Percentiles rank a stretch among this genome's conserved stretches.
Conservation (phyloP, 805 yeast species). For the Martiniozyma abietophila region DNA sequence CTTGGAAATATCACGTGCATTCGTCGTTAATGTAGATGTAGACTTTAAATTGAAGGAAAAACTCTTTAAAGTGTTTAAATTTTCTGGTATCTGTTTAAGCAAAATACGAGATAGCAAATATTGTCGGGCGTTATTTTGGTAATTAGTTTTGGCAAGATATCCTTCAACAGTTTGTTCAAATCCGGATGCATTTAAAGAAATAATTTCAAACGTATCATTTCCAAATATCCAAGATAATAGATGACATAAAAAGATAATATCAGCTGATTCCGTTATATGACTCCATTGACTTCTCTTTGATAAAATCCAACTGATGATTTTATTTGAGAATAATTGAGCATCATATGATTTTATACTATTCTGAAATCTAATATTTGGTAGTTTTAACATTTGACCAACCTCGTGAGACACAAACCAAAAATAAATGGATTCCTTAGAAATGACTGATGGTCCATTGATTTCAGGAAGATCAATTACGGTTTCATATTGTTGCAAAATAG, state of each 20-base stretch:
- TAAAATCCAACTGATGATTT: constrained; percentile 39
- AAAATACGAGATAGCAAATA: background rate
- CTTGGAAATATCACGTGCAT: background rate
- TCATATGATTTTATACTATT: constrained; percentile 8
- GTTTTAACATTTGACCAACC: constrained; percentile 28
- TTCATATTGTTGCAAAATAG: constrained; percentile 37
- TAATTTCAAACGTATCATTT: constrained; percentile 1
- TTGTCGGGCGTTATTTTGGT: background rate
- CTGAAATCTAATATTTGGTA: constrained; percentile 22
- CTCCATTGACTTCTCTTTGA: constrained; percentile 8
- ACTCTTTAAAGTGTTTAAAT: background rate
- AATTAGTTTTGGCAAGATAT: constrained; percentile 1
- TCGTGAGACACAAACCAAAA: constrained; percentile 44
- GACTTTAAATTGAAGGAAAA: background rate
- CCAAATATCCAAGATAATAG: constrained; percentile 12
- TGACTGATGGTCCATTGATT: constrained; percentile 47
- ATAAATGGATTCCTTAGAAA: constrained; percentile 37
- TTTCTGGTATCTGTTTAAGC: constrained; percentile 2
- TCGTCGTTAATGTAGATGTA: background rate
- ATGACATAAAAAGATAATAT: constrained; percentile 3
- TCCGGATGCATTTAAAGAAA: constrained; percentile 2
- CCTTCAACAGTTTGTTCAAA: background rate
- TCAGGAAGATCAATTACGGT: constrained; percentile 45
- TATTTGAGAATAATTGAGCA: constrained; percentile 16
- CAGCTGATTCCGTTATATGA: background rate